Percentiles rank a stretch among this genome's conserved stretches.
phyloP scores from a whole-genome alignment of 2,329 filamentous ascomycete species.

The Cytospora paraplurivora region DNA sequence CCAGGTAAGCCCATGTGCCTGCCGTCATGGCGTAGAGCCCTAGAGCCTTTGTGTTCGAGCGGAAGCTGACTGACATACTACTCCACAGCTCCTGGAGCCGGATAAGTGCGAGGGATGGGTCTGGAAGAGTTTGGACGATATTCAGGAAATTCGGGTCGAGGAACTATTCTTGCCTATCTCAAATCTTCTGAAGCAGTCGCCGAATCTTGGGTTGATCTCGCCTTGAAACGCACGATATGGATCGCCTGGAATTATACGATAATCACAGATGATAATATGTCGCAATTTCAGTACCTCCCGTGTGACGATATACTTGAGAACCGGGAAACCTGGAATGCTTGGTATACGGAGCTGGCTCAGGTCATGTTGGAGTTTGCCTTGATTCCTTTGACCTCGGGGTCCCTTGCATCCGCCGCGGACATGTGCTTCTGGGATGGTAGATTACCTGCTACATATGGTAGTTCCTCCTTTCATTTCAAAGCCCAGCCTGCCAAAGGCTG shows the following conservation, averaged over 20 bases:
- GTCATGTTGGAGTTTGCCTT: no score
- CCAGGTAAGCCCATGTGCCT: slow-evolving; percentile 46
- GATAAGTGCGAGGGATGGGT: slow-evolving; percentile 55
- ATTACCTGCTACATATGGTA: no score
- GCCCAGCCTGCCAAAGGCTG: no score
- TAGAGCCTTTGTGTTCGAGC: background rate
- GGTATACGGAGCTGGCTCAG: no score
- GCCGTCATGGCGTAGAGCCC: no score
- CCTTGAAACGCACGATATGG: background rate
- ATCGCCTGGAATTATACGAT: background rate
- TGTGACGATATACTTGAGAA: no score
- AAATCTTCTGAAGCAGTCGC: slow-evolving; percentile 38
- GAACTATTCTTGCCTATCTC: slow-evolving; percentile 45
- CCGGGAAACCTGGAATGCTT: no score
- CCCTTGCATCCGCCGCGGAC: no score
- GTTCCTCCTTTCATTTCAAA: no score
- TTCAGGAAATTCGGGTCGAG: slow-evolving; percentile 39
- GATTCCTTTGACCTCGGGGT: no score
- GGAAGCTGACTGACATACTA: slow-evolving; percentile 16
- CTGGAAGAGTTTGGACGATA: slow-evolving; percentile 50
- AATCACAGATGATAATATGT: background rate
- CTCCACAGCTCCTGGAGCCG: slow-evolving; percentile 46
- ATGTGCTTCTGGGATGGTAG: no score
- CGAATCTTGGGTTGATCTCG: background rate
- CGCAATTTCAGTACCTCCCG: no score